Evolutionary conservation across 257 asterid genomes (phyloP).

Genomic region (Solanum chilense): DNA sequence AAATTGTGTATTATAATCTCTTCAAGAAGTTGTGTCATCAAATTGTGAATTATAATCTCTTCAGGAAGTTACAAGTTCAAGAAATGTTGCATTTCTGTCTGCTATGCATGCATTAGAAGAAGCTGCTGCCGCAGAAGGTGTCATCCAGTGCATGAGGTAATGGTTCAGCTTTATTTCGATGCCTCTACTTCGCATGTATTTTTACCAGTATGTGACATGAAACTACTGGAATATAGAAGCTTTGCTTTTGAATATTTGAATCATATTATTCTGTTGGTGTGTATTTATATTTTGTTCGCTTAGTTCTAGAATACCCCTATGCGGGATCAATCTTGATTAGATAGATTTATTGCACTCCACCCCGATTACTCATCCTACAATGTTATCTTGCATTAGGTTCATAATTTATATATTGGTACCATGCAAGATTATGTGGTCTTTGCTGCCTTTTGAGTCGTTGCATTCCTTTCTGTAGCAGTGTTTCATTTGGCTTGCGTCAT

Average conservation of each 20-base stretch:
- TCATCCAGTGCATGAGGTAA: slow-evolving; percentile 69
- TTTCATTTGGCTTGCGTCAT: not conserved
- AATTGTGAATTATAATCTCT: not conserved
- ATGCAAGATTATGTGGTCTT: not conserved
- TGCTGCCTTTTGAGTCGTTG: not conserved
- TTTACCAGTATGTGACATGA: not conserved
- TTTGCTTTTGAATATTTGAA: not conserved
- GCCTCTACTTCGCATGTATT: not conserved
- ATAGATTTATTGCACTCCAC: not conserved
- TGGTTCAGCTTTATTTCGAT: not conserved
- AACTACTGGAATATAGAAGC: not conserved
- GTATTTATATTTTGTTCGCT: not conserved
- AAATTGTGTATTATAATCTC: not conserved
- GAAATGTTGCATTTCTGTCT: slow-evolving; percentile 36
- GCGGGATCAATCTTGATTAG: not conserved
- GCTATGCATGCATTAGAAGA: slow-evolving; percentile 82
- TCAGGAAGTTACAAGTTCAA: slow-evolving; percentile 49
- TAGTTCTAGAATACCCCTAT: not conserved
- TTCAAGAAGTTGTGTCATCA: not conserved
- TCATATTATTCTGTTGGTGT: not conserved
- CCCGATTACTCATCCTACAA: not conserved
- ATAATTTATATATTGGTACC: not conserved
- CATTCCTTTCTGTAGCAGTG: not conserved
- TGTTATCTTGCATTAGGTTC: not conserved
- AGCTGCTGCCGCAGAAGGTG: slow-evolving; percentile 54